These are phyloP conservation scores for Artemisia argyi DNA, from an alignment of 129 eudicot species.

Conservation along the genomic window DNA sequence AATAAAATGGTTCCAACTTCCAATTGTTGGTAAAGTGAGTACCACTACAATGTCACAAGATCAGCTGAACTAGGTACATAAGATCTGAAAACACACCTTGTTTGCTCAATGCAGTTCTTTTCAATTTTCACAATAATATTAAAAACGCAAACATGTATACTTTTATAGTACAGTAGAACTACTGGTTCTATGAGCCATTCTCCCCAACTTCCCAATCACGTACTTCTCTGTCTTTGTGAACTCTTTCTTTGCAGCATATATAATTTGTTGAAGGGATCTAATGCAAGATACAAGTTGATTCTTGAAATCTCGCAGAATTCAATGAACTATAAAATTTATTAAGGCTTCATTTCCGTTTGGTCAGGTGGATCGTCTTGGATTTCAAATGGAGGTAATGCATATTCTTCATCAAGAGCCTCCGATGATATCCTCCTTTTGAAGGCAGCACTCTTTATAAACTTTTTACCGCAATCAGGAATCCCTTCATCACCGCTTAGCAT, in stretches of 20 bases:
- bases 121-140: not conserved
- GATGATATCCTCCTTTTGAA: conserved; percentile 56
- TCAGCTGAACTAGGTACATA: not conserved
- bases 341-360: conserved; percentile 30
- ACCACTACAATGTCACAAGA: not conserved
- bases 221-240: not conserved
- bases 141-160: not conserved
- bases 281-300: not conserved
- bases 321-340: conserved; percentile 6
- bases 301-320: not conserved
- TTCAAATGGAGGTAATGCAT: not conserved
- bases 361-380: conserved; percentile 22
- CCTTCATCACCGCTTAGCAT: conserved; percentile 67
- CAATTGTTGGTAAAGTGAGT: not conserved
- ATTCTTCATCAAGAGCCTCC: conserved; percentile 32
- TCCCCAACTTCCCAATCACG: not conserved
- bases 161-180: not conserved
- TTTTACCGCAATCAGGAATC: conserved; percentile 38
- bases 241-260: conserved; percentile 4
- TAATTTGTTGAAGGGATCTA: not conserved
- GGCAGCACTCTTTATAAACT: conserved; percentile 62
- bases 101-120: not conserved
- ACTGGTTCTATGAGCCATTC: not conserved
- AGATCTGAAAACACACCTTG: not conserved
- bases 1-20: not conserved